Conservation (phyloP, 2,329 filamentous ascomycete species). For the Colletotrichum agaves region DNA sequence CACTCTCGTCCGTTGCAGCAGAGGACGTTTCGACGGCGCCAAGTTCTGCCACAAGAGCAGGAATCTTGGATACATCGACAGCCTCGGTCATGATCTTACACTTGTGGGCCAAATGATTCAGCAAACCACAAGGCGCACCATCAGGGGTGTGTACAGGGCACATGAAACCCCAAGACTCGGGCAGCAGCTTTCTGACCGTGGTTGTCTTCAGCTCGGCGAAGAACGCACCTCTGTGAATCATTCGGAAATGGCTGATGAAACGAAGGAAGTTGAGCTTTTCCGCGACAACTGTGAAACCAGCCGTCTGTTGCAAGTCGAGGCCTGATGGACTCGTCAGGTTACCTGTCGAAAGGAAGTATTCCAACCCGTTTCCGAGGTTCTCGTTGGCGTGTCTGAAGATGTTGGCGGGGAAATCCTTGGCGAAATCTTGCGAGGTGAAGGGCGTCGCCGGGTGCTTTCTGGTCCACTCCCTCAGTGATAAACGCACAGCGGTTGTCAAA, state of each 20-base stretch:
- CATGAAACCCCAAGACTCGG: conserved; percentile 97
- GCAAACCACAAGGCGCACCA: conserved; percentile 90
- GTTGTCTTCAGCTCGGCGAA: conserved; percentile 98
- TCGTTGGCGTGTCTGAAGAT: conserved; percentile 87
- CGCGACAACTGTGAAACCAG: conserved; percentile 94
- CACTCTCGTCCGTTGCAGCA: conserved; percentile 82
- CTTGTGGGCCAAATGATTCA: conserved; percentile 96
- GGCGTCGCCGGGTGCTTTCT: conserved; percentile 69
- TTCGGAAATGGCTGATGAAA: conserved; percentile 98
- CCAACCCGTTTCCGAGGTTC: conserved; percentile 85
- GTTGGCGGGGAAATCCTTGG: conserved; percentile 80
- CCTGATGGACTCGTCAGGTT: conserved; percentile 93
- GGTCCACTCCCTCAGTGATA: conserved; percentile 66
- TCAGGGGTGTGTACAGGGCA: conserved; percentile 98
- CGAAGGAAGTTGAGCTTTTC: conserved; percentile 99
- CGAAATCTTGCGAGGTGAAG: conserved; percentile 82
- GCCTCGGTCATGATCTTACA: conserved; percentile 85
- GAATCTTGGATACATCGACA: conserved; percentile 79
- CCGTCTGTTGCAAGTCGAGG: conserved; percentile 92
- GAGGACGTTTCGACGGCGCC: conserved; percentile 82
- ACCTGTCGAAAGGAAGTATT: conserved; percentile 96
- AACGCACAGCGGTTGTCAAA: conserved; percentile 66
- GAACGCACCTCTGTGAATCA: conserved; percentile 99
- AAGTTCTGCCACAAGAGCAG: conserved; percentile 79
- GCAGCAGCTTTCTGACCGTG: conserved; percentile 92